Evolutionary conservation across 495 filamentous ascomycete species (phyloP).

Genomic region (Penicillium chermesinum): DNA sequence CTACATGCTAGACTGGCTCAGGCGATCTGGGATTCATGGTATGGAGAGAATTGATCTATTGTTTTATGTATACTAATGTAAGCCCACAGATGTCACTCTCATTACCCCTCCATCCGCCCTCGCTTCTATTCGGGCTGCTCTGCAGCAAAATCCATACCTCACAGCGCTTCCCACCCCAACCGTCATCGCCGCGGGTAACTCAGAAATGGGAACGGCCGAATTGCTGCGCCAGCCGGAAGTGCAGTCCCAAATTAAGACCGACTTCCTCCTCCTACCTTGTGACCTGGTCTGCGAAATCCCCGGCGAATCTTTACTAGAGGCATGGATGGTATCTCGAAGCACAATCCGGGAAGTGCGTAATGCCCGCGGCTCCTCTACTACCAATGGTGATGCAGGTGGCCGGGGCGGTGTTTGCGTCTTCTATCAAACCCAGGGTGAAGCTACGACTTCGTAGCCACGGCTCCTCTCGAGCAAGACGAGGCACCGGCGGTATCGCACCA

Average conservation of each 20-base stretch:
- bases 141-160: conserved; percentile 81
- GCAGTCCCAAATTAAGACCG: conserved; percentile 62
- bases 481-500: conserved; percentile 49
- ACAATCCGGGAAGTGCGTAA: conserved; percentile 47
- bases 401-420: conserved; percentile 79
- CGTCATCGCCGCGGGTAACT: conserved; percentile 64
- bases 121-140: conserved; percentile 65
- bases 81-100: conserved; percentile 77
- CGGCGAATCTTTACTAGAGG: conserved; percentile 71
- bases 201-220: conserved; percentile 81
- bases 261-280: conserved; percentile 89
- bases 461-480: conserved; percentile 52
- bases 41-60: conserved; percentile 15
- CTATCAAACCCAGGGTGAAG: conserved; percentile 85
- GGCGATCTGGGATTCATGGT: conserved; percentile 79
- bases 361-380: conserved; percentile 27
- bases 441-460: conserved; percentile 79
- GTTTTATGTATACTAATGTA: too few species aligned
- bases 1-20: conserved; percentile 89
- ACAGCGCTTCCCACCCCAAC: conserved; percentile 75
- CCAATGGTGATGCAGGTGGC: conserved; percentile 50
- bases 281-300: conserved; percentile 90
- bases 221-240: conserved; percentile 78
- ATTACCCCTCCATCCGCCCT: conserved; percentile 73
- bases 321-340: conserved; percentile 85